A percentile compares a stretch with the other conserved stretches of the same genome.
Evolutionary conservation across 805 yeast species (phyloP).

Genomic region (Wickerhamiella musiphila): DNA sequence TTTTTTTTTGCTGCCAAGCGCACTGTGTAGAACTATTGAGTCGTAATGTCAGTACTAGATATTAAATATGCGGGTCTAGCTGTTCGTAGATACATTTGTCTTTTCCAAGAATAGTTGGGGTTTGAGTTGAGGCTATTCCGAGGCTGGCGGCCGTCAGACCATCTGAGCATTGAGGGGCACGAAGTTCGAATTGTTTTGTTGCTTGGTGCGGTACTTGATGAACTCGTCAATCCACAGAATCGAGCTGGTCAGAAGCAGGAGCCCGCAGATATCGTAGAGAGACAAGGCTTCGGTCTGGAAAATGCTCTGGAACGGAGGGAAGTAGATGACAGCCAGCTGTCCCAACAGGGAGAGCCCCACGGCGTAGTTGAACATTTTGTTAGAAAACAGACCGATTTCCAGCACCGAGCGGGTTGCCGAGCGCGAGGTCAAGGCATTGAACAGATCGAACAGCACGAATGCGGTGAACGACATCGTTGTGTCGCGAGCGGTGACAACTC

Average conservation of each 20-base stretch:
- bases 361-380: slow-evolving; percentile 85
- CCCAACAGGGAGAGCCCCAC: slow-evolving; percentile 79
- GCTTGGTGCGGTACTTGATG: slow-evolving; percentile 36
- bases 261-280: slow-evolving; percentile 48
- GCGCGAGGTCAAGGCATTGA: slow-evolving; percentile 88
- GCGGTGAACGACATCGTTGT: slow-evolving; percentile 98
- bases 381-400: slow-evolving; percentile 57
- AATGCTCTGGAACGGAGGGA: slow-evolving; percentile 79
- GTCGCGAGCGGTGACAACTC: slow-evolving; percentile 74
- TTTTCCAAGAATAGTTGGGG: too few species aligned
- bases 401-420: slow-evolving; percentile 71
- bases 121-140: too few species aligned
- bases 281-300: slow-evolving; percentile 89
- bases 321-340: slow-evolving; percentile 81
- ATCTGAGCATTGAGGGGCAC: too few species aligned
- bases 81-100: too few species aligned
- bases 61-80: too few species aligned
- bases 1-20: too few species aligned
- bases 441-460: slow-evolving; percentile 90
- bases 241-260: slow-evolving; percentile 49
- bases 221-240: slow-evolving; percentile 77
- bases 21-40: too few species aligned
- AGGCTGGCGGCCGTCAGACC: too few species aligned
- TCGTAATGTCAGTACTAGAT: not conserved
- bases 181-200: too few species aligned